Conservation (phyloP, 805 yeast species). For the Diddensiella transvaalensis region DNA sequence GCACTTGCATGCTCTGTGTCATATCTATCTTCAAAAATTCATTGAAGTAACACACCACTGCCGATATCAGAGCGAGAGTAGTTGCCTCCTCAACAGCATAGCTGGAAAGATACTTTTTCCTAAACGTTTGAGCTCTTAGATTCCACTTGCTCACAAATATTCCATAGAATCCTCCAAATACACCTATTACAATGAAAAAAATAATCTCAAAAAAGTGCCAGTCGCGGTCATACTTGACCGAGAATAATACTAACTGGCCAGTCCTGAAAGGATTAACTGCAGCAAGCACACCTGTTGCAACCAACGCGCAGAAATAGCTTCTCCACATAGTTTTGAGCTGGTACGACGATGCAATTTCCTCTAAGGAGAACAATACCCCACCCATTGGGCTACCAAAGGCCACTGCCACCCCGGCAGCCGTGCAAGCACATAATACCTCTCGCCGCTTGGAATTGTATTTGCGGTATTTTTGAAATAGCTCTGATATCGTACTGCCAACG, state of each 20-base stretch:
- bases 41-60: conserved; percentile 77
- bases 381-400: conserved; percentile 98
- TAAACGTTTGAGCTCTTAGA: conserved; percentile 67
- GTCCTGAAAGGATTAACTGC: conserved; percentile 87
- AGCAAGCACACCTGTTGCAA: conserved; percentile 79
- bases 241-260: conserved; percentile 90
- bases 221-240: conserved; percentile 78
- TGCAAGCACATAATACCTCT: conserved; percentile 78
- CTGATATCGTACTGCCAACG: conserved; percentile 79
- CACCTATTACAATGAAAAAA: conserved; percentile 70
- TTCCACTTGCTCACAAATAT: conserved; percentile 71
- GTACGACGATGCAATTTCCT: conserved; percentile 77
- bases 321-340: conserved; percentile 83
- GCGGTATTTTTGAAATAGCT: conserved; percentile 42
- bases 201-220: conserved; percentile 87
- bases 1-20: conserved; percentile 91
- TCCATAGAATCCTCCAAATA: conserved; percentile 92
- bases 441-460: conserved; percentile 35
- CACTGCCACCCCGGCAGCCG: conserved; percentile 98
- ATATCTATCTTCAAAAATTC: conserved; percentile 79
- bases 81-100: conserved; percentile 70
- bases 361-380: conserved; percentile 90
- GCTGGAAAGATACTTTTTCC: conserved; percentile 61
- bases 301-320: conserved; percentile 83
- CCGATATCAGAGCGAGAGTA: conserved; percentile 62